Evolutionary conservation across 306 rosid genomes (phyloP), one percentile per base, ranked within the genome.

Genomic region (Casuarina equisetifolia): DNA sequence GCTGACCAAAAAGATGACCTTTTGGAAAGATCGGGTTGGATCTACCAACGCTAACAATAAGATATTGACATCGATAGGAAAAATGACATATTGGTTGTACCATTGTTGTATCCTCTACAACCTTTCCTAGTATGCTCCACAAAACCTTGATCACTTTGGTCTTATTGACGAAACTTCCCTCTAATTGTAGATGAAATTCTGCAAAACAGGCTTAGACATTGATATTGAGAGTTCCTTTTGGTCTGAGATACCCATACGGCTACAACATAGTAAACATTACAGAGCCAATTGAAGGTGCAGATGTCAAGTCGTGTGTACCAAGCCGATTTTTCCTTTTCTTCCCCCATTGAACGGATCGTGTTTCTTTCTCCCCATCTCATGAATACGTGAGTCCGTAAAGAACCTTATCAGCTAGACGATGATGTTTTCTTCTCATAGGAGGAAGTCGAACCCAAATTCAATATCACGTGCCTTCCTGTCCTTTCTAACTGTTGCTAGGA

Each of bases 291-390:
- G 42, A 50, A 2, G 17, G 50, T 49, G 50, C 9, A 7, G 32
- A 58, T 35, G 8, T 67, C 32, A 40, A 40, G 49, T 66, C 72
- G 69, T 79, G 63, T 79, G 74, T 74, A 78, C 81, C n/a, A 52
- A 45, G 40, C 59, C 44, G 46, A 13, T 32, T 64, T 38, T 76
- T 32, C 10, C 63, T 79, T 83, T 73, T 72, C 78, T 81, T 64
- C 59, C 88, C 91, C 75, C 83, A 68, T 69, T 58, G 81, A 85
- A 81, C 78, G 91, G 90, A 86, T 89, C 93, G 0, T 85, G 90
- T 74, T 81, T 76, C 70, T 72, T 81, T 68, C 70, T 44, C 67
- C 78, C 67, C 76, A 74, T 51, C 90, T 80, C 40, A 53, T 20
- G 52, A 72, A 50, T 25, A 84, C 81, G 85, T 77, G 68, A 17